These are phyloP conservation scores for Carpinus fangiana DNA, from an alignment of 306 rosid species.

Conservation along the genomic window DNA sequence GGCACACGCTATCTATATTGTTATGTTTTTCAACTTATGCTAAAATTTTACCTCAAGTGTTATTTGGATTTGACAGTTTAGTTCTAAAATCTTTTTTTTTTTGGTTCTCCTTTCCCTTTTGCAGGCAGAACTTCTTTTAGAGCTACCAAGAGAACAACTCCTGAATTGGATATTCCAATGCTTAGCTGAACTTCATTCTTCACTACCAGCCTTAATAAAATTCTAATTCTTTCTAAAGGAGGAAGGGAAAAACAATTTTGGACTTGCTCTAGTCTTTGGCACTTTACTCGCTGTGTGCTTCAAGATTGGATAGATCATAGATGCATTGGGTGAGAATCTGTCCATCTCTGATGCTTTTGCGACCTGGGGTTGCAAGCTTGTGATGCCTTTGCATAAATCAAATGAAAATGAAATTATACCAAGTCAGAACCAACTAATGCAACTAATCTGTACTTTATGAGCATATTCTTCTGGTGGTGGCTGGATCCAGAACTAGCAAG, in stretches of 20 bases:
- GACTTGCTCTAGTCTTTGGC: conserved; percentile 16
- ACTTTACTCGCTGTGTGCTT: conserved; percentile 10
- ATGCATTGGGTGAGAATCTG: conserved; percentile 18
- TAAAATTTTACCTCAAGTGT: conserved; percentile 4
- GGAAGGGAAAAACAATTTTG: neutral
- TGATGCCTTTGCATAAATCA: conserved; percentile 25
- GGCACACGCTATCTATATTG: neutral
- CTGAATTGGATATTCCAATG: conserved; percentile 91
- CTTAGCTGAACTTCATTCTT: conserved; percentile 89
- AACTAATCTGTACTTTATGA: conserved; percentile 11
- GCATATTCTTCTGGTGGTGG: neutral
- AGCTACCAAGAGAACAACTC: conserved; percentile 92
- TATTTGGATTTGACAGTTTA: neutral
- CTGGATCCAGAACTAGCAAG: conserved; percentile 10
- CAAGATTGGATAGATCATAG: neutral
- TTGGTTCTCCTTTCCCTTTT: conserved; percentile 15
- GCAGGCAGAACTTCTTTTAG: conserved; percentile 95
- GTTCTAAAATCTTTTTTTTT: neutral
- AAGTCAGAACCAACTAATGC: conserved; percentile 27
- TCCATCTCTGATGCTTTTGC: neutral
- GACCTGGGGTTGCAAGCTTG: conserved; percentile 15
- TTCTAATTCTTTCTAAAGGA: conserved; percentile 41
- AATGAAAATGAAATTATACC: conserved; percentile 20
- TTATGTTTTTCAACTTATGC: neutral
- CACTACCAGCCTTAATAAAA: conserved; percentile 78